Base-by-base conservation (phyloP, 768 basidiomycete species). In the Holtermannia corniformis region DNA sequence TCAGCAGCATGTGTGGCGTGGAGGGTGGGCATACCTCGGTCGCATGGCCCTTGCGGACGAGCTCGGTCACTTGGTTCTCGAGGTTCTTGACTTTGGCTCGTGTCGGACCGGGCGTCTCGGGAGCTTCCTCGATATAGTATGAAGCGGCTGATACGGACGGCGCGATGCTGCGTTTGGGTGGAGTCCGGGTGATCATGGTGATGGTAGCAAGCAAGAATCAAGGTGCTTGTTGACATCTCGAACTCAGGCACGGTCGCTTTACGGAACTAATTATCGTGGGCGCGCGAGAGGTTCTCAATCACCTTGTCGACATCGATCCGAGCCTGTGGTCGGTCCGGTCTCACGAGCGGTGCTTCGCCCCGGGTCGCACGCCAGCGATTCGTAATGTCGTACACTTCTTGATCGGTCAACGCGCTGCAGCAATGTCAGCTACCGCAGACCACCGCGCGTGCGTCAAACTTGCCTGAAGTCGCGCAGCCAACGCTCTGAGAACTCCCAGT, bases 301-400 rank as follows among this genome's bases (percentile, higher is more conserved):
- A 16, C 32, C 32, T 16, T 37, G 7, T 37, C 32, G 16, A 37
- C 32, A 37, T 37, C 32, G 32, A 7, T 16, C 32, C 32, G 32
- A 37, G 10, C 32, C 7, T 37, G 32, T n/a, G 32, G 32, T 7
- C 32, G 32, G 5, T 37, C 45, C 20, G 54, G 55, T 26, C 49
- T 10, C 14, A 50, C 27, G 11, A 70, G 44, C 3, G 58, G 55
- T 19, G 77, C 71, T 62, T 90, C 86, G 12, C 87, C 88, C 54
- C 88, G 78, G 60, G 87, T 85, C 54, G 80, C 76, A 56, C 91
- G 78, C 92, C 92, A 95, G n/a, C 82, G 80, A 72, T 96, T 95
- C 41, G 81, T 78, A 50, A 84, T 81, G 26, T 69, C 78, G 44
- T 91, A 71, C 0, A 85, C 85, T 2, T 79, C 75, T 28, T 79